Conservation (phyloP, 164 flowering plant species). For the Litsea cubeba region DNA sequence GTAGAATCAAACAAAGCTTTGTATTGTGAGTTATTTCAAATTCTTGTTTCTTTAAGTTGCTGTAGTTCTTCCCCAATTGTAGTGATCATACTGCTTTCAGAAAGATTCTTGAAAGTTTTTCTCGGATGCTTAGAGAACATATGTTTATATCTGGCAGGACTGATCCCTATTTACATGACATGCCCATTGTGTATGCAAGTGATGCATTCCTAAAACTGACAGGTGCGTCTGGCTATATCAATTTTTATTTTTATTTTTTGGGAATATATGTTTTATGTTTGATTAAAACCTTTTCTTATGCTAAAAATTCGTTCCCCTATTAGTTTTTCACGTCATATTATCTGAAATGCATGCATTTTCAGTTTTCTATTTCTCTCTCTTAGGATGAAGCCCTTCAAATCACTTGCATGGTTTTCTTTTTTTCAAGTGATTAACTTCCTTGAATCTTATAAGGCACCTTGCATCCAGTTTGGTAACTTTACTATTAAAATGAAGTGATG, state of each 20-base stretch:
- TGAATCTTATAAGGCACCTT: no score
- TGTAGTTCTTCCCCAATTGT: not conserved
- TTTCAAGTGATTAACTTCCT: no score
- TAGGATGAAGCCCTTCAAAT: no score
- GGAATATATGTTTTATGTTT: not conserved
- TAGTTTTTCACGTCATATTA: not conserved
- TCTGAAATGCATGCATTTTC: not conserved
- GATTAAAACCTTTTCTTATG: no score
- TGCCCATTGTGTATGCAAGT: conserved; percentile 92
- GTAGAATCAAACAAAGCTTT: conserved; percentile 99
- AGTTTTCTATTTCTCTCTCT: not conserved
- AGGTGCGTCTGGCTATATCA: conserved; percentile 32
- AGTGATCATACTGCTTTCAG: not conserved
- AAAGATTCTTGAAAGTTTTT: not conserved
- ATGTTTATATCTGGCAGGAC: conserved; percentile 44
- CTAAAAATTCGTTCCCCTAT: not conserved
- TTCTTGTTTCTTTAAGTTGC: conserved; percentile 24
- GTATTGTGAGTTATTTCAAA: conserved; percentile 87
- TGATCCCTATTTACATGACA: conserved; percentile 66
- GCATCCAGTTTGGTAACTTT: no score
- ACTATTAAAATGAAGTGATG: no score
- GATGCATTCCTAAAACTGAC: conserved; percentile 77
- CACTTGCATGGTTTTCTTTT: no score
- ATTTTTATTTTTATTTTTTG: not conserved
- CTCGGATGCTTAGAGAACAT: conserved; percentile 1